Evolutionary conservation across 768 basidiomycete species (phyloP).

Genomic region (Sarcomyxa edulis): DNA sequence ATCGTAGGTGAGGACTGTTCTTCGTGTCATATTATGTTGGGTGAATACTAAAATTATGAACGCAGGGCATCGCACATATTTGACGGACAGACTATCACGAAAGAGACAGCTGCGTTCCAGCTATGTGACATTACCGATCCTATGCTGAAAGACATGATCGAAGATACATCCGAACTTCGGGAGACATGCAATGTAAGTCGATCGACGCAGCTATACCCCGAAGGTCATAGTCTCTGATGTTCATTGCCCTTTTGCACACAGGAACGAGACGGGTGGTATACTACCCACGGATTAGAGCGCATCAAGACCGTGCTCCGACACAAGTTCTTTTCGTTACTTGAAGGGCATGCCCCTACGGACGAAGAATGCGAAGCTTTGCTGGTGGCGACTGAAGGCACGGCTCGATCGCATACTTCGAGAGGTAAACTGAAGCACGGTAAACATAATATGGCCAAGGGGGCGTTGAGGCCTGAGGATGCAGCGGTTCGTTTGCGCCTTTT

Average conservation of each 20-base stretch:
- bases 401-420: conserved; percentile 34
- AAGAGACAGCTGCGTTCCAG: conserved; percentile 91
- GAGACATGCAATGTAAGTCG: conserved; percentile 69
- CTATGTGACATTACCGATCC: conserved; percentile 88
- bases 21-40: conserved; percentile 3
- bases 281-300: conserved; percentile 65
- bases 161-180: conserved; percentile 61
- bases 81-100: conserved; percentile 74
- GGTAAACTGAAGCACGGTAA: conserved; percentile 59
- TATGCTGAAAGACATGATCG: conserved; percentile 77
- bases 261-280: conserved; percentile 92
- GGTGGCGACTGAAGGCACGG: conserved; percentile 31
- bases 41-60: conserved; percentile 1
- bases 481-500: conserved; percentile 45
- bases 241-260: conserved; percentile 19
- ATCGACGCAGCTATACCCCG: neutral
- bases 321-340: conserved; percentile 77
- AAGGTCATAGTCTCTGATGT: neutral
- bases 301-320: conserved; percentile 83
- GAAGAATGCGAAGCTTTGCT: conserved; percentile 70
- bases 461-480: conserved; percentile 75
- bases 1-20: conserved; percentile 40
- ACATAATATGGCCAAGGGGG: conserved; percentile 88
- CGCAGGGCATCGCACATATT: conserved; percentile 76
- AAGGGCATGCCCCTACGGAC: conserved; percentile 66